Evolutionary conservation across 2,329 filamentous ascomycete genomes (phyloP), one percentile per base, ranked within the genome.

Genomic region (Diplodia scrobiculata): DNA sequence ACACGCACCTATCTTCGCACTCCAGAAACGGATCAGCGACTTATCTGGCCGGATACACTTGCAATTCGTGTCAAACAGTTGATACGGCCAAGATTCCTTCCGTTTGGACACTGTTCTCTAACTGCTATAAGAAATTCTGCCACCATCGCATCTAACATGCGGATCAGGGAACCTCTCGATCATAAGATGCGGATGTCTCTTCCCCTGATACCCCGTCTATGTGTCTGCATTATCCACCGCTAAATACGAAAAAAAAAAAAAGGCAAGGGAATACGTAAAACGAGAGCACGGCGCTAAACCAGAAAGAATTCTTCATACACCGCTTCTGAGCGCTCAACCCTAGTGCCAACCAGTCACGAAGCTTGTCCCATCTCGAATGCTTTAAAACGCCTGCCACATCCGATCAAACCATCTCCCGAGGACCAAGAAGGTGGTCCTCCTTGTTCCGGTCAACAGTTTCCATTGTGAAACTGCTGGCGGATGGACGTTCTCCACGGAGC

Each of bases 401-500:
- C 1, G 21, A 3, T 63, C 48, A 63, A 19, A 63, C 47, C 60
- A 63, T 53, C 21, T 63, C 60, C 14, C 32, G 48, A 21, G 48
- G 17, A 17, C 48, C 34, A 9, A 45, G 21, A 4, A 52, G 36
- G 9, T 36, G 21, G 9, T 25, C 48, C 14, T 41, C 48, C 21
- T 53, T 63, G n/a, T n/a, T 53, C 9, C 48, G 14, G 7, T 32
- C 48, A 5, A 53, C 34, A 3, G 21, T 19, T 25, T 41, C 60
- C 29, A 66, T 1, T 2, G 19, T 59, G 21, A 41, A 60, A 14
- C 63, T 32, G 13, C 32, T 38, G 2, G 29, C 25, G 13, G 63
- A 54, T 2, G 53, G 52, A 53, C 47, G 19, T 5, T 66, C 63
- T 32, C 63, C 63, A 3, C 63, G 63, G 45, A 66, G 63, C 41